Evolutionary conservation across 2,329 filamentous ascomycete species (phyloP), one percentile per base, ranked within the genome.

Genomic region (Neofusicoccum laricinum): DNA sequence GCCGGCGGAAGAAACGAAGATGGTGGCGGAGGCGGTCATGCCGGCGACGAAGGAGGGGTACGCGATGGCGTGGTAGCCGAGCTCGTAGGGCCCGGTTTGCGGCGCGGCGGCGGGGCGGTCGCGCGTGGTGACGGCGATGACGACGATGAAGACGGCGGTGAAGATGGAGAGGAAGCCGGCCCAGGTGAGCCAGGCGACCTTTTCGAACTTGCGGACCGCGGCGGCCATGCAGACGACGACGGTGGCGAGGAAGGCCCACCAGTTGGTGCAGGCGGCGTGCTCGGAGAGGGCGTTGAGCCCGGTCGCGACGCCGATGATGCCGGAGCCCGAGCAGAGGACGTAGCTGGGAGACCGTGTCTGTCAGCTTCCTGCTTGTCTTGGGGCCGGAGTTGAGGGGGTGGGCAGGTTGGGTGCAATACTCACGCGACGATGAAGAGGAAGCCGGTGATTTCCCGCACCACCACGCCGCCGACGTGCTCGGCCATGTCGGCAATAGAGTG

Each of bases 131-230:
- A 89, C 86, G 5, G 82, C 85, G 41, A 89, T 77, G 68, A 86
- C 84, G 51, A 86, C 78, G 62, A 86, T 85, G 65, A 86, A 81
- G 0, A 87, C 81, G 3, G 86, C 85, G 15, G 81, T 74, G 67
- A 85, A 87, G 41, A 89, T 82, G 32, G 81, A 85, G 4, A 81
- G 64, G 68, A 88, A 87, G 0, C 86, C 87, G 11, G 80, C 81
- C 82, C 84, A 89, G 0, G 85, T 86, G 48, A 88, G 74, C 84
- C 85, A 88, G 2, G 82, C 84, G 65, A 89, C 83, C 68, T 87
- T 84, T 59, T 85, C 80, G 68, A 88, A 84, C 64, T 85, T 88
- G 66, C 85, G 81, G 4, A 86, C 79, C 30, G 80, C 83, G 1
- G 85, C 84, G 5, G 81, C 77, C 0, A 78, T 67, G 30, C 82